Base-by-base conservation (phyloP, 257 asterid genomes). In the Nicotiana tomentosiformis region DNA sequence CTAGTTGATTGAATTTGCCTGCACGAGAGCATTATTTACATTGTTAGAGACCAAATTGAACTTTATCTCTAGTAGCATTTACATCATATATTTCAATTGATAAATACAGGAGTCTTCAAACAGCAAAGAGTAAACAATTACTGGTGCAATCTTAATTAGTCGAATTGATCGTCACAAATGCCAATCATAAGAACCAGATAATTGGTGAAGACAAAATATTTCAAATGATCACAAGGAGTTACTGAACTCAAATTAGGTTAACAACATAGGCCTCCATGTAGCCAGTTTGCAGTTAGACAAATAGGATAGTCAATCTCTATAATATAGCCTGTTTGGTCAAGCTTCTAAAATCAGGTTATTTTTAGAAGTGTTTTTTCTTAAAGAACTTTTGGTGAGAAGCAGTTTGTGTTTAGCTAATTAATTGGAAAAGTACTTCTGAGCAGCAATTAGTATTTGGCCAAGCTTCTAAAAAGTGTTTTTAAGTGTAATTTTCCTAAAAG, bases 1-100 rank as follows among this genome's bases (percentile, higher is more conserved):
- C 98, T 37, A 96, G 91, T 85, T 96, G 99, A 83, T 96, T 96
- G 86, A 96, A 96, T 87, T 96, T 96, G 5, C 97, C 99, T 96
- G 97, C 88, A 83, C 12, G 65, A 60, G 49, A 70, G 65, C 15
- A 74, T 49, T 16, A 26, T 12, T 20, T 51, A 74, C 43, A 51
- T 26, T 74, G 80, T 74, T 26, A 74, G 62, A 51, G 51, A 72
- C 49, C 12, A 23, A 35, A 46, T 39, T 49, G 62, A 67, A 74
- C 43, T 15, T 51, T 74, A 35, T 74, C 49, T 53, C 64, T 74
- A 9, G 80, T 2, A 74, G 80, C 62, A 74, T 51, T 74, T 74
- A n/a, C 43, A 74, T 26, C 46, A 74, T 15, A 74, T 11, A 49
- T 49, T 23, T 74, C 60, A 74, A 49, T 3, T 49, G 78, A 49